A percentile compares a stretch with the other conserved stretches of the same genome.
Evolutionary conservation across 2,329 filamentous ascomycete species (phyloP).

Genomic region (Colletotrichum melonis): DNA sequence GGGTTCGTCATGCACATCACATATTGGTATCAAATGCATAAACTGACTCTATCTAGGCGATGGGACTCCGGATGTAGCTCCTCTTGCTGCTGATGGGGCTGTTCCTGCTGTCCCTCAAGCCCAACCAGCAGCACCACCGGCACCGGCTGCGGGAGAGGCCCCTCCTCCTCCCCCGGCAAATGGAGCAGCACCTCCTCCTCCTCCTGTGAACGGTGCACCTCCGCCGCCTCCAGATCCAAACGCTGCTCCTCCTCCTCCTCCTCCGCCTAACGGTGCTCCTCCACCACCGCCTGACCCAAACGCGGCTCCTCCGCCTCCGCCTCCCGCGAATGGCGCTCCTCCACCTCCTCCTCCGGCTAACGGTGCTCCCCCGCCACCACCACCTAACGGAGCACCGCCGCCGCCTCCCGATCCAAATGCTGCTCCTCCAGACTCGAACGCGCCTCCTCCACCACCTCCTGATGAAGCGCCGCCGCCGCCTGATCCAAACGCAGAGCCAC

Average conservation of each 20-base stretch:
- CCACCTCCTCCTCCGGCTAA: neutral
- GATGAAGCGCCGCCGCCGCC: constrained; percentile 9
- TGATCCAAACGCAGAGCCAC: neutral
- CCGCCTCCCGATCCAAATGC: neutral
- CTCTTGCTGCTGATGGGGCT: constrained; percentile 23
- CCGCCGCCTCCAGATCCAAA: constrained; percentile 15
- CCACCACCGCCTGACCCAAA: constrained; percentile 10
- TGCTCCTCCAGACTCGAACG: neutral
- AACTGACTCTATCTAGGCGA: neutral
- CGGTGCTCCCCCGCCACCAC: neutral
- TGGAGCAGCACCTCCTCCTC: neutral
- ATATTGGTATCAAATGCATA: neutral
- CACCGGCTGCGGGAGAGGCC: neutral
- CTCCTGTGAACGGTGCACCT: neutral
- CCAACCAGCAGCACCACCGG: neutral
- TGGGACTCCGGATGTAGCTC: neutral
- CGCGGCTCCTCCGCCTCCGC: constrained; percentile 2
- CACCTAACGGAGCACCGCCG: neutral
- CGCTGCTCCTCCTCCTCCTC: neutral
- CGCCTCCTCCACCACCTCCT: neutral
- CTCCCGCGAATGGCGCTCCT: neutral
- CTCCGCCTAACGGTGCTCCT: neutral
- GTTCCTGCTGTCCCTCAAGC: neutral
- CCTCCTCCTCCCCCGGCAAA: neutral
- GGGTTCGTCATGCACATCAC: neutral